Percentiles rank a stretch among this genome's conserved stretches.
These are phyloP conservation scores for Lathyrus aphaca DNA, from an alignment of 306 rosid genomes.

Conservation along the genomic window DNA sequence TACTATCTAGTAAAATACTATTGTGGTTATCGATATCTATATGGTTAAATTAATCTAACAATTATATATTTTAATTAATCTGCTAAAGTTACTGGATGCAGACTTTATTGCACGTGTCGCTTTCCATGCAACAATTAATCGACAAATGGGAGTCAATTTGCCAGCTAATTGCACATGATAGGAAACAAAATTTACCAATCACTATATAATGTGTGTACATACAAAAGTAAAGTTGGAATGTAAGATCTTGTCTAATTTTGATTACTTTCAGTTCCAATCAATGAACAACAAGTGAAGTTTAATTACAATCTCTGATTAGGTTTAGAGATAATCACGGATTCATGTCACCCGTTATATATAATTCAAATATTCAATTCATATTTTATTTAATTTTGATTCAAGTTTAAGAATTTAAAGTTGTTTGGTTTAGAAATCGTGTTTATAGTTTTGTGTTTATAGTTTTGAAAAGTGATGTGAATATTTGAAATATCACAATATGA, in stretches of 20 bases:
- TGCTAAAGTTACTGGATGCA: not conserved
- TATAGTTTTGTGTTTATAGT: too few relatives aligned
- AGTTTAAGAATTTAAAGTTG: too few relatives aligned
- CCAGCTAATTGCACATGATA: not conserved
- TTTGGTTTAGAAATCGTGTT: too few relatives aligned
- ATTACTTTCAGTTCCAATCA: constrained; percentile 10
- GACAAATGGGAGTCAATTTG: not conserved
- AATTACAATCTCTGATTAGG: not conserved
- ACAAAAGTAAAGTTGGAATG: not conserved
- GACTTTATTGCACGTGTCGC: not conserved
- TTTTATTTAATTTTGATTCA: too few relatives aligned
- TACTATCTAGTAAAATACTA: not conserved
- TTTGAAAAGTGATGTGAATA: too few relatives aligned
- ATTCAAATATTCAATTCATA: too few relatives aligned
- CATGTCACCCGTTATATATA: too few relatives aligned
- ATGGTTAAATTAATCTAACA: not conserved
- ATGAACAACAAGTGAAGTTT: not conserved
- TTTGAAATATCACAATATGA: too few relatives aligned
- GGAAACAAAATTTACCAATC: not conserved
- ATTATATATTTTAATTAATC: too few relatives aligned
- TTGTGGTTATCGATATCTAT: not conserved
- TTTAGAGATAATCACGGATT: too few relatives aligned
- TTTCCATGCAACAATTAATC: not conserved
- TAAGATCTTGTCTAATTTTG: not conserved
- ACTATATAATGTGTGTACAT: not conserved